These are phyloP conservation scores for Coemansia sp. DNA, from an alignment of 192 early-diverging fungal genomes.

Conservation along the genomic window DNA sequence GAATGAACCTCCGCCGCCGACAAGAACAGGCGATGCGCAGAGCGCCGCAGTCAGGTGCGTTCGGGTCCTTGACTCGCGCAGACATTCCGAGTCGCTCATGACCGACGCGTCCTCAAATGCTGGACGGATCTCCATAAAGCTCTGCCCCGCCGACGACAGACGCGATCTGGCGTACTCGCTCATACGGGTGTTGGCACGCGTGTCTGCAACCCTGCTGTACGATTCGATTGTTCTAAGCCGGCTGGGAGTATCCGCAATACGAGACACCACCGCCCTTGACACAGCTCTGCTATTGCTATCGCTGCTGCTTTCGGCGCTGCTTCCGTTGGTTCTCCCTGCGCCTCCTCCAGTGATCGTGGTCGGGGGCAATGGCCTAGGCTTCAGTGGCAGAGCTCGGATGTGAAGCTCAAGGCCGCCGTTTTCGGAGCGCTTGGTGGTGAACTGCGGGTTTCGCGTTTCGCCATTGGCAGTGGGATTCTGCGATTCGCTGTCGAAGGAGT, in stretches of 20 bases:
- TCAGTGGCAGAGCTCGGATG: slow-evolving; percentile 41
- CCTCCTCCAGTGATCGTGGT: slow-evolving; percentile 19
- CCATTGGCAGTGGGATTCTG: slow-evolving; percentile 28
- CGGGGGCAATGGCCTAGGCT: slow-evolving; percentile 6
- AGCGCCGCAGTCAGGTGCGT: slow-evolving; percentile 34
- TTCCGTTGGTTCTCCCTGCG: neutral
- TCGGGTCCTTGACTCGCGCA: slow-evolving; percentile 11
- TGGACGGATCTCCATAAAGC: slow-evolving; percentile 44
- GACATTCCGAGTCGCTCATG: slow-evolving; percentile 13
- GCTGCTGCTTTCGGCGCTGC: neutral
- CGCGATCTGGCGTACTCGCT: slow-evolving; percentile 41
- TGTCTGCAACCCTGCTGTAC: slow-evolving; percentile 1
- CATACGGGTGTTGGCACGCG: slow-evolving; percentile 31
- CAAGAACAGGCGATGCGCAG: slow-evolving; percentile 29
- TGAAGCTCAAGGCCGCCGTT: slow-evolving; percentile 48
- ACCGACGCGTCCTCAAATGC: slow-evolving; percentile 37
- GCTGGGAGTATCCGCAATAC: neutral
- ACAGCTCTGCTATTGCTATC: neutral
- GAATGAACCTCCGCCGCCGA: slow-evolving; percentile 26
- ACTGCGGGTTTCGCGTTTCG: slow-evolving; percentile 33
- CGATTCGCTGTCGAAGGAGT: slow-evolving; percentile 27
- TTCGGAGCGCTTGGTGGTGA: slow-evolving; percentile 27
- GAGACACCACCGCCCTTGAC: neutral
- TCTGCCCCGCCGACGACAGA: slow-evolving; percentile 27
- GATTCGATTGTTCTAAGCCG: slow-evolving; percentile 13